Percentiles rank a stretch among this genome's conserved stretches.
phyloP scores from a whole-genome alignment of 192 early-diverging fungal genomes.

The Umbelopsis sp. region DNA sequence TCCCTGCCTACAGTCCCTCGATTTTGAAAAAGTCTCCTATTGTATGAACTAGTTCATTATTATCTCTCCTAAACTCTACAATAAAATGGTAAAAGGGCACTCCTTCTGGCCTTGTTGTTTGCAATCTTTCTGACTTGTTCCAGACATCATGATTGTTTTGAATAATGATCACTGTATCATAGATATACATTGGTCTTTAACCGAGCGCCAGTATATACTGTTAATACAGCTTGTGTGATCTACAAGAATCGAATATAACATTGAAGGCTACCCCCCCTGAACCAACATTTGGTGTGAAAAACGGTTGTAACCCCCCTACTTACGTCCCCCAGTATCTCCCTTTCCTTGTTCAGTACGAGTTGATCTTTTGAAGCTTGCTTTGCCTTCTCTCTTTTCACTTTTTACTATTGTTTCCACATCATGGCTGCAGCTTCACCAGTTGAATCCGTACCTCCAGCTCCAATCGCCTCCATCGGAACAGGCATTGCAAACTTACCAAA shows the following conservation, averaged over 20 bases:
- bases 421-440: slow-evolving; percentile 38
- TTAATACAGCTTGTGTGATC: not conserved
- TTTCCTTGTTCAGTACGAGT: not conserved
- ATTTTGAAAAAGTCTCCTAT: slow-evolving; percentile 15
- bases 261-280: not conserved
- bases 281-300: not conserved
- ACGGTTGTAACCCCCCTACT: not conserved
- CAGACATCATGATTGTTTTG: no score
- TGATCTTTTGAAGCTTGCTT: slow-evolving; percentile 6
- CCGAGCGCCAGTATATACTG: not conserved
- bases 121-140: not conserved
- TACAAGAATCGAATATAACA: not conserved
- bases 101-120: not conserved
- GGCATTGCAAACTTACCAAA: slow-evolving; percentile 99
- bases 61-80: slow-evolving; percentile 2
- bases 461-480: slow-evolving; percentile 58
- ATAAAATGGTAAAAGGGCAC: not conserved
- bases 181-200: not conserved
- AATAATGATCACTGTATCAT: not conserved
- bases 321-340: not conserved
- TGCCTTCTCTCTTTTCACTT: slow-evolving; percentile 12
- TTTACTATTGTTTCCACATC: slow-evolving; percentile 10
- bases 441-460: slow-evolving; percentile 37
- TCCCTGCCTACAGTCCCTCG: slow-evolving; percentile 11
- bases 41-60: not conserved